phyloP scores from a whole-genome alignment of 805 yeast genomes.

The Yarrowia yakushimensis region DNA sequence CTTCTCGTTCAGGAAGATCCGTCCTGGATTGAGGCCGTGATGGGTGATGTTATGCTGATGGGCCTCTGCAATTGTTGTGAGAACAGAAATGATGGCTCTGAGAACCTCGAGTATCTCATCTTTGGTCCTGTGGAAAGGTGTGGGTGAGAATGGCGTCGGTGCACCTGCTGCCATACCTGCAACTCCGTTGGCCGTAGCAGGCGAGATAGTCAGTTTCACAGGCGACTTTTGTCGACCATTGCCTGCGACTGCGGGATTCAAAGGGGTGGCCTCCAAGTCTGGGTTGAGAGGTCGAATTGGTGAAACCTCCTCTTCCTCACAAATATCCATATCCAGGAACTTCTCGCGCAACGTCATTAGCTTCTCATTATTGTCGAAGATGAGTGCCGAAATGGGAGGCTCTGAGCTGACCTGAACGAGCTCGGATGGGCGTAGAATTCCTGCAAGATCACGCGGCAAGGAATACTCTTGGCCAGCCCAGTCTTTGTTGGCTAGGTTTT shows the following conservation, averaged over 20 bases:
- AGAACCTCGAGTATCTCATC: constrained; percentile 34
- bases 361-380: constrained; percentile 29
- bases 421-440: constrained; percentile 30
- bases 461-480: constrained; percentile 16
- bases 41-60: constrained; percentile 47
- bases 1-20: constrained; percentile 41
- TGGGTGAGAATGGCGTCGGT: constrained; percentile 15
- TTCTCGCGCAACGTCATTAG: constrained; percentile 30
- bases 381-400: constrained; percentile 29
- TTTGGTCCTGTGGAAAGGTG: constrained; percentile 3
- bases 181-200: constrained; percentile 3
- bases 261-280: background rate
- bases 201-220: constrained; percentile 4
- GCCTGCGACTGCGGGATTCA: background rate
- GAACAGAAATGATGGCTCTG: constrained; percentile 30
- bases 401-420: constrained; percentile 28
- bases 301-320: constrained; percentile 5
- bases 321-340: constrained; percentile 15
- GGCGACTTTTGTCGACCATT: background rate
- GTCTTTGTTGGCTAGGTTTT: constrained; percentile 2
- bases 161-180: background rate
- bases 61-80: constrained; percentile 35
- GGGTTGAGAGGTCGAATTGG: constrained; percentile 7
- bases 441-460: constrained; percentile 25
- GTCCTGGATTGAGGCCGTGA: constrained; percentile 45